A percentile compares a stretch with the other conserved stretches of the same genome.
Evolutionary conservation across 305 asterid genomes (phyloP).

Genomic region (Fraxinus dipetala): DNA sequence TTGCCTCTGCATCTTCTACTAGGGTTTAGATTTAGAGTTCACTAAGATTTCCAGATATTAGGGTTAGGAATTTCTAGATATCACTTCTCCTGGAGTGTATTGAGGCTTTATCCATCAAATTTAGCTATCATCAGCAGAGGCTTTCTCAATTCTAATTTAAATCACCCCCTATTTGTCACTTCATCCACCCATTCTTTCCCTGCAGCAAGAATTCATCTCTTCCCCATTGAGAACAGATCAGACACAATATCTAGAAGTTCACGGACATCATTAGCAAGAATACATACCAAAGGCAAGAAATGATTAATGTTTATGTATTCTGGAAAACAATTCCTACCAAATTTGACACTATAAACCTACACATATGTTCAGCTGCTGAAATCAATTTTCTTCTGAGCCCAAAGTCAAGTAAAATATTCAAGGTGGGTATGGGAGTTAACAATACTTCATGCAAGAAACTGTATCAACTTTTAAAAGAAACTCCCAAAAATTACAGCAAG

Average conservation of each 20-base stretch:
- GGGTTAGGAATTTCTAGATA: not conserved
- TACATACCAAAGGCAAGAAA: not conserved
- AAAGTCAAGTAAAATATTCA: slow-evolving; percentile 3
- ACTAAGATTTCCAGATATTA: not conserved
- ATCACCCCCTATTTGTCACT: not conserved
- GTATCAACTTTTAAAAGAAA: slow-evolving; percentile 1
- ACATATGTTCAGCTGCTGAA: not conserved
- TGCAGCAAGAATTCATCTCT: not conserved
- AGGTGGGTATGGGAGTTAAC: slow-evolving; percentile 6
- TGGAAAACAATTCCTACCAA: not conserved
- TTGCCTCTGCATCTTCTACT: not conserved
- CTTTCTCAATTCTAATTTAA: not conserved
- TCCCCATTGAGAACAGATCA: not conserved
- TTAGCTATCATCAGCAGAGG: not conserved
- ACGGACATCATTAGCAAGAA: not conserved
- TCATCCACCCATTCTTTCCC: not conserved
- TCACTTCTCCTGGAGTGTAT: not conserved
- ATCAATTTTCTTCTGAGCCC: not conserved
- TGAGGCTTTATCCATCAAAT: not conserved
- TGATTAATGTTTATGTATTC: not conserved
- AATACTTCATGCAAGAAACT: not conserved
- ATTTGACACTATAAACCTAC: not conserved
- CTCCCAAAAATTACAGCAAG: not conserved
- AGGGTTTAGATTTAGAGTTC: not conserved
- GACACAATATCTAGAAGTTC: not conserved